Conservation (phyloP, 2,329 filamentous ascomycete genomes). For the Fusarium zealandicum region DNA sequence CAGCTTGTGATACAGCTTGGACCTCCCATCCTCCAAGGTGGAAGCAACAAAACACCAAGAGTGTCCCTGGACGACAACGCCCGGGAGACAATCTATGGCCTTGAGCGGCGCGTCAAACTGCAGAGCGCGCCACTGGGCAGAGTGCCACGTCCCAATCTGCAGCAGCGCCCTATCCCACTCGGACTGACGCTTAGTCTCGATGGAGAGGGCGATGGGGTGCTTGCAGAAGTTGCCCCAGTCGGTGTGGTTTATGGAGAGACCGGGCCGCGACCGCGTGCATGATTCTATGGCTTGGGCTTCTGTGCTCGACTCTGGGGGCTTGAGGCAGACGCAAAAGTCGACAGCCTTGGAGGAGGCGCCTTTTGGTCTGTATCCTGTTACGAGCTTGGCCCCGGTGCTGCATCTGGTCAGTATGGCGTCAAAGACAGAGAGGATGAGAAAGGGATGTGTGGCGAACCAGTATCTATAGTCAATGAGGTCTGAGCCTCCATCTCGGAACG, state of each 20-base stretch:
- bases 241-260: slow-evolving; percentile 25
- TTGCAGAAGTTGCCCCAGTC: slow-evolving; percentile 15
- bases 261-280: background rate
- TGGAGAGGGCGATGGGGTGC: slow-evolving; percentile 23
- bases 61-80: slow-evolving; percentile 27
- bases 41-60: slow-evolving; percentile 26
- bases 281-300: background rate
- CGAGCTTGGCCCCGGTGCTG: background rate
- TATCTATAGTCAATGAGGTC: background rate
- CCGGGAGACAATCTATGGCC: slow-evolving; percentile 21
- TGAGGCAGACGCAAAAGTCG: background rate
- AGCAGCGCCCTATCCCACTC: slow-evolving; percentile 14
- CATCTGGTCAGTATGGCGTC: background rate
- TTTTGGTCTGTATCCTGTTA: background rate
- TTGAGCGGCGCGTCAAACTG: background rate
- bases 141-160: slow-evolving; percentile 31
- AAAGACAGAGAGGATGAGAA: too few relatives aligned
- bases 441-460: background rate
- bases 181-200: slow-evolving; percentile 25
- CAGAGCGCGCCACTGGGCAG: slow-evolving; percentile 24
- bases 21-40: background rate
- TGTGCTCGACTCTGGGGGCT: background rate
- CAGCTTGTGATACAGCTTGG: background rate
- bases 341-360: background rate
- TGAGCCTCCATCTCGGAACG: background rate